These are phyloP conservation scores for Vaucheria bursata DNA, from an alignment of 352 stramenopile genomes.

Conservation along the genomic window DNA sequence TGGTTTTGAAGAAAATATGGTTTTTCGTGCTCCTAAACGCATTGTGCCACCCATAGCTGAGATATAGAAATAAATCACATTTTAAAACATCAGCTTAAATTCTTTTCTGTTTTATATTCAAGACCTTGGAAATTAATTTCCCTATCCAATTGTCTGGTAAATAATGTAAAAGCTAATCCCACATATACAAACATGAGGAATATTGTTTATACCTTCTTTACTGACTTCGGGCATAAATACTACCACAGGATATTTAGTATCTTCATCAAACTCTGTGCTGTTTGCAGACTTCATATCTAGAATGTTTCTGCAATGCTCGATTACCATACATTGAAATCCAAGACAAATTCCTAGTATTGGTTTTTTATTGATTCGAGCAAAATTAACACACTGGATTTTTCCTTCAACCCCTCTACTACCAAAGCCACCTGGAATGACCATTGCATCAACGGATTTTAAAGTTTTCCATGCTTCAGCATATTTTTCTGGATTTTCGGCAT, in stretches of 20 bases:
- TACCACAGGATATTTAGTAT: constrained; percentile 74
- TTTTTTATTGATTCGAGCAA: constrained; percentile 79
- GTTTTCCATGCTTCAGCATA: constrained; percentile 71
- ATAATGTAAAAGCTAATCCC: neutral
- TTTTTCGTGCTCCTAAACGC: constrained; percentile 87
- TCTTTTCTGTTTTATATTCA: no score
- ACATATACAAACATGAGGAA: neutral
- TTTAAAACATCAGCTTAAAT: no score
- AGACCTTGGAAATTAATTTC: no score
- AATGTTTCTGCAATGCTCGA: constrained; percentile 92
- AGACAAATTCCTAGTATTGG: constrained; percentile 97
- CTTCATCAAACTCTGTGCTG: constrained; percentile 85
- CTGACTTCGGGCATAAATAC: constrained; percentile 99
- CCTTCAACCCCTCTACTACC: constrained; percentile 91
- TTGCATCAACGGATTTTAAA: constrained; percentile 11
- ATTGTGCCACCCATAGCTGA: constrained; percentile 95
- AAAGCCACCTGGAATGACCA: constrained; percentile 97
- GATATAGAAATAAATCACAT: no score
- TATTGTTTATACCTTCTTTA: constrained; percentile 64
- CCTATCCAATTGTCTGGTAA: no score
- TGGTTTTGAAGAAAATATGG: constrained; percentile 65
- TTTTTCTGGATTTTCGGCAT: constrained; percentile 37
- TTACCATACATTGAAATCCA: constrained; percentile 83
- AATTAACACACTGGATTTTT: constrained; percentile 82
- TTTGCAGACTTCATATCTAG: constrained; percentile 75